phyloP scores from a whole-genome alignment of 2,329 filamentous ascomycete species.

The Fusarium protoensiforme region DNA sequence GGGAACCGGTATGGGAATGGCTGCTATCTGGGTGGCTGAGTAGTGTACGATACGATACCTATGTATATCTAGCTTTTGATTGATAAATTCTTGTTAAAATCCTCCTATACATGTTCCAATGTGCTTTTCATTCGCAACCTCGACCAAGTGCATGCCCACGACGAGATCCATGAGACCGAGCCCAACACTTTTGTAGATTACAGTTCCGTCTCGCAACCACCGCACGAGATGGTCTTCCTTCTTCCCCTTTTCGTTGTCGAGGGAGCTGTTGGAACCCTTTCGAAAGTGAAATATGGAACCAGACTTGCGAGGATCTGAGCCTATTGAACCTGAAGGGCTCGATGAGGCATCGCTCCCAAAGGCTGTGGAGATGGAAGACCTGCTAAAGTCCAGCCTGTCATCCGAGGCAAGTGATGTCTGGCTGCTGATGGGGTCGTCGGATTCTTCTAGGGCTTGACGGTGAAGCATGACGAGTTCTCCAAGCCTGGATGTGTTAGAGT shows the following conservation, averaged over 20 bases:
- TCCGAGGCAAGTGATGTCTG: slow-evolving; percentile 46
- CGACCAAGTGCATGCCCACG: slow-evolving; percentile 68
- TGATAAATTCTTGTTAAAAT: slow-evolving; percentile 53
- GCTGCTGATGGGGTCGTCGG: slow-evolving; percentile 47
- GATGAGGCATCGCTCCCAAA: slow-evolving; percentile 44
- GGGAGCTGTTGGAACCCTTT: slow-evolving; percentile 42
- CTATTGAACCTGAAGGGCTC: slow-evolving; percentile 48
- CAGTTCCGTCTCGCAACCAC: slow-evolving; percentile 71
- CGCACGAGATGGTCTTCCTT: slow-evolving; percentile 62
- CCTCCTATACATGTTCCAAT: slow-evolving; percentile 65
- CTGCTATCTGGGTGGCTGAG: slow-evolving; percentile 94
- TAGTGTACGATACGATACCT: slow-evolving; percentile 59
- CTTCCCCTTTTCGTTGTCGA: slow-evolving; percentile 52
- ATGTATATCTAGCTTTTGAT: slow-evolving; percentile 27
- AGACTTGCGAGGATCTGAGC: slow-evolving; percentile 46
- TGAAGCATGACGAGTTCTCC: slow-evolving; percentile 80
- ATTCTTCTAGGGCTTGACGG: slow-evolving; percentile 55
- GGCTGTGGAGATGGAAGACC: slow-evolving; percentile 54
- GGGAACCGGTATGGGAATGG: slow-evolving; percentile 98
- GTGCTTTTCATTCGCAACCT: slow-evolving; percentile 64
- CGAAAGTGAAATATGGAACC: slow-evolving; percentile 48
- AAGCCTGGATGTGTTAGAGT: slow-evolving; percentile 58
- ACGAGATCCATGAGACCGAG: slow-evolving; percentile 74
- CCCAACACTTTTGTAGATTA: slow-evolving; percentile 76
- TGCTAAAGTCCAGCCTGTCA: slow-evolving; percentile 50